Conservation (phyloP, 2,329 filamentous ascomycete genomes). For the Dactylellina drechsleri region DNA sequence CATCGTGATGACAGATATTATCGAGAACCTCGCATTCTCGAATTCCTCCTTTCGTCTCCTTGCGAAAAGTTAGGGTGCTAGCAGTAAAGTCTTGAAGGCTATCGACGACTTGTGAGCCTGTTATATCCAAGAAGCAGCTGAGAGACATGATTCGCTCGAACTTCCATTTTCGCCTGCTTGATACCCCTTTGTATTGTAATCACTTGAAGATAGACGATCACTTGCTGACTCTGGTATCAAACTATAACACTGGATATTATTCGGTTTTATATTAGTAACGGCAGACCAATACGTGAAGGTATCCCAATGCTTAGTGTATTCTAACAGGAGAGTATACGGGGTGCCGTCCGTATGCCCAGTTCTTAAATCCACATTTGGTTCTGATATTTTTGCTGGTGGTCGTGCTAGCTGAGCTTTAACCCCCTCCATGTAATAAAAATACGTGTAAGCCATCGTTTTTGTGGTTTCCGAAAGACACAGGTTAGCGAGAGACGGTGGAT, state of each 20-base stretch:
- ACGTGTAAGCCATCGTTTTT: not conserved
- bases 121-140: too few species aligned
- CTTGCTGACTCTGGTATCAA: constrained; percentile 5
- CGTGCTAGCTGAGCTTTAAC: not conserved
- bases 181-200: not conserved
- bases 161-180: not conserved
- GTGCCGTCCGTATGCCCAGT: not conserved
- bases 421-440: not conserved
- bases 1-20: not conserved
- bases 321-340: not conserved
- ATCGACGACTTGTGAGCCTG: not conserved
- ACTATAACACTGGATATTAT: constrained; percentile 18
- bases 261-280: not conserved
- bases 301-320: not conserved
- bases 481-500: too few species aligned
- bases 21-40: constrained; percentile 10
- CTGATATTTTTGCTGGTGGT: not conserved
- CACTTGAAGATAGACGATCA: constrained; percentile 10
- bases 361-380: not conserved
- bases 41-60: not conserved
- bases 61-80: constrained; percentile 8
- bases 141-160: too few species aligned
- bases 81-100: constrained; percentile 1
- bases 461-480: too few species aligned
- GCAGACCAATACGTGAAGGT: too few species aligned